Base-by-base conservation (phyloP, 164 flowering plant species). In the Sextonia rubra region DNA sequence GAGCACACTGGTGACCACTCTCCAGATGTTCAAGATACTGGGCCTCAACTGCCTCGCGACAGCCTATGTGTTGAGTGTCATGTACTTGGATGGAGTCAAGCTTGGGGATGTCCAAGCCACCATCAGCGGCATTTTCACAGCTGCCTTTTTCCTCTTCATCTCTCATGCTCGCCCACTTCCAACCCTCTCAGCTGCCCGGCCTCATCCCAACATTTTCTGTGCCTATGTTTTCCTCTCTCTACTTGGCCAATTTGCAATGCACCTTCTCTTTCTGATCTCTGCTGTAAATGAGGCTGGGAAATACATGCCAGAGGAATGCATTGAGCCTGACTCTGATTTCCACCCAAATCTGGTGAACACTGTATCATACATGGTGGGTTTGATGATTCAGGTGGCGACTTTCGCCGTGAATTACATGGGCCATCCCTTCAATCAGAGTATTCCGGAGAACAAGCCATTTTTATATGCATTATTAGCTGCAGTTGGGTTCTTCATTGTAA, bases 401-500 rank as follows among this genome's bases (percentile, higher is more conserved):
- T 95, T 95, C 78, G 99, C 97, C 3, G 99, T 93, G 73, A 95
- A 95, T 82, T 95, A 95, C 81, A 95, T 93, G 96, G 99, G 99
- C 17, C 98, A 92, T 74, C 99, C 98, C 0, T 95, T 95, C 76
- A 95, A 95, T 81, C 97, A 93, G 78, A 93, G 99, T 75, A 86
- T 95, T 15, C 68, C 87, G 0, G 95, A 95, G 78, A 95, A 91
- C 85, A 87, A 86, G 64, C 98, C 99, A 0, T 95, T 95, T 75
- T 49, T 76, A 64, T 90, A 85, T 77, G 98, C 98, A 1, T 88
- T 95, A 23, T 20, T 81, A 60, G 91, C 81, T 27, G 91, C 96
- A 30, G 93, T 83, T 24, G 93, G 84, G 8, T 95, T 95, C 82
- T 91, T 94, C 78, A 80, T 85, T 0, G 89, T 84, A 4, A 89